Evolutionary conservation across 1,139 yeast genomes (phyloP).

Genomic region (Taphrina populina): DNA sequence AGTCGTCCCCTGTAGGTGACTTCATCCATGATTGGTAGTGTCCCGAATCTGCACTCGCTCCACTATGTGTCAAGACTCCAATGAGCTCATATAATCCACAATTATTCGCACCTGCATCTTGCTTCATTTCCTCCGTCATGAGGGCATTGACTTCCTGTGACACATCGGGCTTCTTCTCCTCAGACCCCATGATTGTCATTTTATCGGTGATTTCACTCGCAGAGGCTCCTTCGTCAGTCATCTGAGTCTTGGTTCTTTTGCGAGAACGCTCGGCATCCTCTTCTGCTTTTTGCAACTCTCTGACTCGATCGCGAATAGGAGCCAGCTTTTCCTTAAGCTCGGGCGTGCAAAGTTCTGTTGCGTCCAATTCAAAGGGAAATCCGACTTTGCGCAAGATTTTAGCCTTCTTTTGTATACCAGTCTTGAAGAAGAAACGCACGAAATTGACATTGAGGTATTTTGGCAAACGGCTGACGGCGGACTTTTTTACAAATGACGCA

Average conservation of each 20-base stretch:
- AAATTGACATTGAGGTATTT: constrained; percentile 85
- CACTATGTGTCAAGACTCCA: constrained; percentile 88
- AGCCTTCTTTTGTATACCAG: constrained; percentile 84
- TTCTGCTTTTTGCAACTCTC: constrained; percentile 73
- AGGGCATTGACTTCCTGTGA: constrained; percentile 40
- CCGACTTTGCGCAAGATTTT: constrained; percentile 90
- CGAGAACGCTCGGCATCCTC: constrained; percentile 71
- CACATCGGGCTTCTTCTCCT: constrained; percentile 38
- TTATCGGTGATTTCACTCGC: constrained; percentile 46
- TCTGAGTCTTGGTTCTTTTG: constrained; percentile 51
- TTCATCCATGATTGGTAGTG: constrained; percentile 85
- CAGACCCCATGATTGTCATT: constrained; percentile 40
- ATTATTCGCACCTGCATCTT: constrained; percentile 70
- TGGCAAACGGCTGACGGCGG: constrained; percentile 76
- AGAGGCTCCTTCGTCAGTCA: constrained; percentile 44
- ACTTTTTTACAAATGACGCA: constrained; percentile 66
- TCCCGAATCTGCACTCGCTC: constrained; percentile 95
- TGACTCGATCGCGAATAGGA: constrained; percentile 71
- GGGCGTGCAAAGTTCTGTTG: constrained; percentile 79
- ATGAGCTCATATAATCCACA: constrained; percentile 80
- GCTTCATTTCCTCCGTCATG: constrained; percentile 44
- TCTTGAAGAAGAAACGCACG: constrained; percentile 93
- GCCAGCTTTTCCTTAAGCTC: constrained; percentile 65
- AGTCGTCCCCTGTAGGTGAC: constrained; percentile 53
- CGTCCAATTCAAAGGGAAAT: constrained; percentile 89